phyloP scores from a whole-genome alignment of 2,329 filamentous ascomycete species.

The Fusarium zealandicum region DNA sequence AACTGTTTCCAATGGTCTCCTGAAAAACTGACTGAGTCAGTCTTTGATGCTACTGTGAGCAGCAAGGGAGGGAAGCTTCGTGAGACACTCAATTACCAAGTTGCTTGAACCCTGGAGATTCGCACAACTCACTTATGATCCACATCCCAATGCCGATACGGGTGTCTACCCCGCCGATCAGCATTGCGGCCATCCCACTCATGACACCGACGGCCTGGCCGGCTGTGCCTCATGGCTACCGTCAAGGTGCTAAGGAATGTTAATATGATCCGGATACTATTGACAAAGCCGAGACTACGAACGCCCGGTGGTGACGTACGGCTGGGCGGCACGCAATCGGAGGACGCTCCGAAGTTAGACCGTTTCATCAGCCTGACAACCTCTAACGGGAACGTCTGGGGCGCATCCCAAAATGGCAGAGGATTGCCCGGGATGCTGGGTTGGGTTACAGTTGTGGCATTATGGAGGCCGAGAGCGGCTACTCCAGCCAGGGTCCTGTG shows the following conservation, averaged over 20 bases:
- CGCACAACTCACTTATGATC: slow-evolving; percentile 6
- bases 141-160: slow-evolving; percentile 17
- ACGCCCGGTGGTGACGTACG: slow-evolving; percentile 19
- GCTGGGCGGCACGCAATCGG: slow-evolving; percentile 10
- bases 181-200: slow-evolving; percentile 22
- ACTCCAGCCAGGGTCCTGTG: not conserved
- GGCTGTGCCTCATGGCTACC: slow-evolving; percentile 35
- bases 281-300: slow-evolving; percentile 17
- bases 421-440: slow-evolving; percentile 6
- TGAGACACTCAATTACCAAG: slow-evolving; percentile 3
- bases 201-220: slow-evolving; percentile 35
- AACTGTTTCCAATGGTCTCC: no score
- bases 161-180: slow-evolving; percentile 31
- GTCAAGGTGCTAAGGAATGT: slow-evolving; percentile 19
- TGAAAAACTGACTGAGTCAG: not conserved
- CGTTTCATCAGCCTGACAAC: slow-evolving; percentile 18
- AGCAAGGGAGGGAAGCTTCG: not conserved
- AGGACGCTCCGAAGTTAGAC: slow-evolving; percentile 14
- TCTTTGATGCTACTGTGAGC: not conserved
- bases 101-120: slow-evolving; percentile 1
- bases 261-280: slow-evolving; percentile 10
- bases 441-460: slow-evolving; percentile 1
- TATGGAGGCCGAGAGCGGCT: not conserved
- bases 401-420: slow-evolving; percentile 5
- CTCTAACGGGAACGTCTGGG: slow-evolving; percentile 4